These are phyloP conservation scores for Porphyrellus sp. DNA, from an alignment of 1,284 basidiomycete genomes.

Conservation along the genomic window DNA sequence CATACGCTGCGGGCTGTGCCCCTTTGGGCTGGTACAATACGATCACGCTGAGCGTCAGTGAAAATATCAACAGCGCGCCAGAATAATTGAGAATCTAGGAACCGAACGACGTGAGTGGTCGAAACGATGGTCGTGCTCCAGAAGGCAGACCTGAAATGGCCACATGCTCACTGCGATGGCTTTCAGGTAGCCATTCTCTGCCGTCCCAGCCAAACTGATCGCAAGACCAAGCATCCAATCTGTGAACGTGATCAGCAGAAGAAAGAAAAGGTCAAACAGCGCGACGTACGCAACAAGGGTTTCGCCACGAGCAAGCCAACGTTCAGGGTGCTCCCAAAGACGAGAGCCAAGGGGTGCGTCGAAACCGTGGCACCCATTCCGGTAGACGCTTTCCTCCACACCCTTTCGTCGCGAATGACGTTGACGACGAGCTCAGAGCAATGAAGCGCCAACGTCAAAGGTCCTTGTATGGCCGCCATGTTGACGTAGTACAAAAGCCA, in stretches of 20 bases:
- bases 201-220: constrained; percentile 18
- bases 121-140: background rate
- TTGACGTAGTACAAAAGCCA: constrained; percentile 31
- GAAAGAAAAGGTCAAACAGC: background rate
- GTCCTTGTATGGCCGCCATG: constrained; percentile 28
- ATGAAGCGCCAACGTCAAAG: constrained; percentile 32
- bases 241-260: constrained; percentile 2
- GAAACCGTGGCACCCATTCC: constrained; percentile 12
- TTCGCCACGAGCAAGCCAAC: constrained; percentile 20
- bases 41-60: constrained; percentile 19
- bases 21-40: constrained; percentile 23
- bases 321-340: constrained; percentile 20
- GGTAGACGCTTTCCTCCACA: constrained; percentile 27
- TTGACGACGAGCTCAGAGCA: constrained; percentile 33
- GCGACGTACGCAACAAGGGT: constrained; percentile 29
- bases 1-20: constrained; percentile 33
- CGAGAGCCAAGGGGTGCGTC: constrained; percentile 23
- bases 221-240: constrained; percentile 37
- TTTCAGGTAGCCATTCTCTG: constrained; percentile 11
- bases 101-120: background rate
- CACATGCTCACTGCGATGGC: constrained; percentile 28
- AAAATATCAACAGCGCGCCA: constrained; percentile 18
- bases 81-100: constrained; percentile 33
- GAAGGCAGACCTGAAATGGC: constrained; percentile 26
- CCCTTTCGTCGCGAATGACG: constrained; percentile 28